These are phyloP conservation scores for Yamadazyma sp. DNA, from an alignment of 1,139 yeast genomes.

Conservation along the genomic window DNA sequence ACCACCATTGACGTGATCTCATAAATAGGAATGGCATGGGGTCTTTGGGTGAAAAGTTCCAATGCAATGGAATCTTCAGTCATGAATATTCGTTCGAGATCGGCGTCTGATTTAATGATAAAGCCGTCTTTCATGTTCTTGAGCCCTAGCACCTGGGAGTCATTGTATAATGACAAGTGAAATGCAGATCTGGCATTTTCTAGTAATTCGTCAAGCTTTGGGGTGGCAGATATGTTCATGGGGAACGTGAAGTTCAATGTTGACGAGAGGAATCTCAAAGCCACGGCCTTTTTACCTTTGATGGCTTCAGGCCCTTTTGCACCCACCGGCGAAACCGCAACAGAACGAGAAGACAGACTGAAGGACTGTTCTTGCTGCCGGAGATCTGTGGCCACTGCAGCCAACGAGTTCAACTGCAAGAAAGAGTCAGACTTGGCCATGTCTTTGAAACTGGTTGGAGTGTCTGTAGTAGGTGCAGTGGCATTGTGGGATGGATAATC, in stretches of 20 bases:
- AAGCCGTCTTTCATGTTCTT: constrained; percentile 22
- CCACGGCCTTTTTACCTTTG: constrained; percentile 23
- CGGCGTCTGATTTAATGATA: constrained; percentile 31
- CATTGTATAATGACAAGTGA: constrained; percentile 32
- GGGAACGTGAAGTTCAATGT: constrained; percentile 59
- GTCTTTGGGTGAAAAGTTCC: constrained; percentile 34
- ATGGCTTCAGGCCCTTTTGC: background rate
- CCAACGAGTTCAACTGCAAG: constrained; percentile 31
- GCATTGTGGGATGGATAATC: too few species aligned
- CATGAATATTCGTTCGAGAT: constrained; percentile 35
- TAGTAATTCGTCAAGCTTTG: constrained; percentile 67
- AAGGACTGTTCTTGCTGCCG: constrained; percentile 17
- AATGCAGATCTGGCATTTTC: constrained; percentile 74
- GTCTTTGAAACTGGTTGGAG: constrained; percentile 4
- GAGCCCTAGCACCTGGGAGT: constrained; percentile 21
- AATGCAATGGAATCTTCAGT: constrained; percentile 30
- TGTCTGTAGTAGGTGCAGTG: background rate
- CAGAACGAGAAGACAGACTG: constrained; percentile 6
- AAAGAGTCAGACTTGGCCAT: constrained; percentile 15
- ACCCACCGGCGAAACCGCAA: constrained; percentile 6
- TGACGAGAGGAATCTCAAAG: constrained; percentile 41
- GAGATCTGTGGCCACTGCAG: constrained; percentile 41
- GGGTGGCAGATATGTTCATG: constrained; percentile 57
- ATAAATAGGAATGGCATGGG: constrained; percentile 35
- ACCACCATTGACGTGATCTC: constrained; percentile 35